These are phyloP conservation scores for Novakomyces olei DNA, from an alignment of 805 yeast genomes.

Conservation along the genomic window DNA sequence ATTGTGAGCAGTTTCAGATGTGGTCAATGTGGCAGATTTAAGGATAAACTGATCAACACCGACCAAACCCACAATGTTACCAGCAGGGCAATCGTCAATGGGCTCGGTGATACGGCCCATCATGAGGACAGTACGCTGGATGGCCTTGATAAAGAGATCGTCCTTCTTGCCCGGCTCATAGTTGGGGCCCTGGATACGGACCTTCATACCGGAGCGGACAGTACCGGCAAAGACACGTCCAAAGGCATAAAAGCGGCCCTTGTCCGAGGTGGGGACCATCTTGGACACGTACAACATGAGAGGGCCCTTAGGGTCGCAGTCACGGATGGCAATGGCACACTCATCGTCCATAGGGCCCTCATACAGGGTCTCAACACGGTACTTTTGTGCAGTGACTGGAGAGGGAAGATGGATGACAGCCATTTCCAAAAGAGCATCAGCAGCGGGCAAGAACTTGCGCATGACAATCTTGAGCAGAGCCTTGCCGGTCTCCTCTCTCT, in stretches of 20 bases:
- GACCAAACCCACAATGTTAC: constrained; percentile 99
- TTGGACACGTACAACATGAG: constrained; percentile 98
- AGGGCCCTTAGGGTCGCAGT: constrained; percentile 96
- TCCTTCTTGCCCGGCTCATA: constrained; percentile 96
- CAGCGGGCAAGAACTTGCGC: constrained; percentile 99
- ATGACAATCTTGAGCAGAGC: constrained; percentile 93
- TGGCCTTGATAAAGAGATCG: constrained; percentile 86
- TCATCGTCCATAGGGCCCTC: constrained; percentile 92
- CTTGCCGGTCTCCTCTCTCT: constrained; percentile 97
- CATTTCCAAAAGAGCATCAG: constrained; percentile 98
- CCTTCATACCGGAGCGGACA: constrained; percentile 95
- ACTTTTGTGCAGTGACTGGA: constrained; percentile 95
- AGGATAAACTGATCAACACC: constrained; percentile 99
- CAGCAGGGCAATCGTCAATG: constrained; percentile 98
- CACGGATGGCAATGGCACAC: constrained; percentile 75
- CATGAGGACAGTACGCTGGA: constrained; percentile 98
- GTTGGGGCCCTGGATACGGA: constrained; percentile 99
- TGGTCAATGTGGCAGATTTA: constrained; percentile 98
- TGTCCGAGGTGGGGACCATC: constrained; percentile 99
- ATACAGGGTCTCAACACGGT: constrained; percentile 98
- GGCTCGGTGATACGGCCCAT: constrained; percentile 98
- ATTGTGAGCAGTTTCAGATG: constrained; percentile 93
- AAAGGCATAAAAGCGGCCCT: constrained; percentile 99
- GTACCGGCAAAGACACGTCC: constrained; percentile 99
- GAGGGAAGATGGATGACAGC: constrained; percentile 96